Conservation (phyloP, 106 monocot species). For the Chionographis japonica region DNA sequence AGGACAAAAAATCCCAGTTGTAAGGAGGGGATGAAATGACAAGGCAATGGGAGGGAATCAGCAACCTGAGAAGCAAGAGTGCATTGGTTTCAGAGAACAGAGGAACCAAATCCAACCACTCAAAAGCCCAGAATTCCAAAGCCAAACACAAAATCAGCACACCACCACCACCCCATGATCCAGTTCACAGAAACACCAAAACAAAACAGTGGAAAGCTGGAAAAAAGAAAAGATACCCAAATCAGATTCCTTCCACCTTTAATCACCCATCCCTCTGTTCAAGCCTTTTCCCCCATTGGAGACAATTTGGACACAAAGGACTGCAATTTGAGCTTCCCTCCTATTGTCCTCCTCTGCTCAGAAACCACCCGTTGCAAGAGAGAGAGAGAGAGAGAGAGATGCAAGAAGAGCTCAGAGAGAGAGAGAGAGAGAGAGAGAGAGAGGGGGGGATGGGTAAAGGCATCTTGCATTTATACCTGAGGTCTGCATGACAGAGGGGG, state of each 20-base stretch:
- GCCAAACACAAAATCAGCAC: too few relatives aligned
- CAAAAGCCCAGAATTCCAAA: too few relatives aligned
- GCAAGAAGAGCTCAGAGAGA: too few relatives aligned
- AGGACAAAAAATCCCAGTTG: constrained; percentile 5
- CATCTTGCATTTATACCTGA: constrained; percentile 17
- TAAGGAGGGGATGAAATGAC: neutral
- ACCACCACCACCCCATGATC: too few relatives aligned
- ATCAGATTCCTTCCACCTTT: constrained; percentile 41
- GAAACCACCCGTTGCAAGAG: neutral
- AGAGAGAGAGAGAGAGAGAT: neutral
- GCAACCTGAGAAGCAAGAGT: constrained; percentile 3
- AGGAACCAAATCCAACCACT: constrained; percentile 5
- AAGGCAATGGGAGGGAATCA: too few relatives aligned
- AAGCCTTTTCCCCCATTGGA: neutral
- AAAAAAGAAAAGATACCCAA: constrained; percentile 35
- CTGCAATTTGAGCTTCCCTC: neutral
- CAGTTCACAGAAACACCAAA: too few relatives aligned
- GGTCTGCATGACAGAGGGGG: constrained; percentile 15
- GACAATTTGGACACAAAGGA: neutral
- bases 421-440: neutral
- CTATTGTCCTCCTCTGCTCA: too few relatives aligned
- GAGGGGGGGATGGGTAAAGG: neutral
- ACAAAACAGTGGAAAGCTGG: too few relatives aligned
- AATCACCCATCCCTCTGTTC: constrained; percentile 13
- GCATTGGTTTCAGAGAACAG: constrained; percentile 32